Evolutionary conservation across 768 basidiomycete species (phyloP).

Genomic region (Agrocybe pediades): DNA sequence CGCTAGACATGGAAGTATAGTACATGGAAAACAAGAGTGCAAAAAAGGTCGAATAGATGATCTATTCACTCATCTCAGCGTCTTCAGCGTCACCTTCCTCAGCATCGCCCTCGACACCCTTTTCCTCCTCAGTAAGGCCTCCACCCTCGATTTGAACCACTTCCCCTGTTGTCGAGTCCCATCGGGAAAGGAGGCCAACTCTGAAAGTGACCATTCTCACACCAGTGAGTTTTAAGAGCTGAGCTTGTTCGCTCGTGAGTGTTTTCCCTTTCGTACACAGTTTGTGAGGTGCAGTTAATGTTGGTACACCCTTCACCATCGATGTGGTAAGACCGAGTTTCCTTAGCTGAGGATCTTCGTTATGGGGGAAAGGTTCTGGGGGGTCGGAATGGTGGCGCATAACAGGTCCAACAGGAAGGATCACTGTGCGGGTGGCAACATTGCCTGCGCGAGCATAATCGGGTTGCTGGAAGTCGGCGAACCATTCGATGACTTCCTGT

Average conservation of each 20-base stretch:
- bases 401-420: conserved; percentile 82
- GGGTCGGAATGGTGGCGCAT: conserved; percentile 80
- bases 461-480: conserved; percentile 83
- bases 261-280: conserved; percentile 83
- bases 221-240: conserved; percentile 89
- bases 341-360: conserved; percentile 95
- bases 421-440: conserved; percentile 69
- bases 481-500: conserved; percentile 94
- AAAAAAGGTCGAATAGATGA: conserved; percentile 12
- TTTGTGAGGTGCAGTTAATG: conserved; percentile 74
- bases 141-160: conserved; percentile 60
- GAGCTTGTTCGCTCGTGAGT: conserved; percentile 85
- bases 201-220: conserved; percentile 87
- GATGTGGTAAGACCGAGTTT: conserved; percentile 86
- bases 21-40: conserved; percentile 17
- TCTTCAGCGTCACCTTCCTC: conserved; percentile 35
- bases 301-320: conserved; percentile 87
- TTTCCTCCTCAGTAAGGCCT: conserved; percentile 38
- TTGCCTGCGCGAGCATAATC: conserved; percentile 94
- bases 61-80: conserved; percentile 55
- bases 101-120: conserved; percentile 35
- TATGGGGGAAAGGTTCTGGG: conserved; percentile 91
- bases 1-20: conserved; percentile 14
- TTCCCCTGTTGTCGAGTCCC: conserved; percentile 69
- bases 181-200: conserved; percentile 69